phyloP scores from a whole-genome alignment of 2,329 filamentous ascomycete genomes.

The Aureobasidium sp. region DNA sequence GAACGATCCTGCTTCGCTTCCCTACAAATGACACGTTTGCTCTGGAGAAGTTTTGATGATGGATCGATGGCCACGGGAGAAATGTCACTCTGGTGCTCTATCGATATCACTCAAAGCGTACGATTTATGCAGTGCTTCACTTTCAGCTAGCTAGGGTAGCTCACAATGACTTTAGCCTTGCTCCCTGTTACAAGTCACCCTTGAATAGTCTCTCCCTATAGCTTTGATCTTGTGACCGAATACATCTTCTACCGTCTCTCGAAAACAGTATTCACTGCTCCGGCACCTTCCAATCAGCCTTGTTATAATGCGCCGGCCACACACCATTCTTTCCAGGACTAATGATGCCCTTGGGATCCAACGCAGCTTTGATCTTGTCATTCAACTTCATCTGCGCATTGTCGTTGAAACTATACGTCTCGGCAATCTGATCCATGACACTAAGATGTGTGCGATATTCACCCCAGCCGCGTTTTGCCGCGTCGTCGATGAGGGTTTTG shows the following conservation, averaged over 20 bases:
- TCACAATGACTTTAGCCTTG: neutral
- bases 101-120: neutral
- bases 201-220: neutral
- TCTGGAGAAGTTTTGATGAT: too few relatives aligned
- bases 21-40: too few relatives aligned
- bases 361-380: slow-evolving; percentile 40
- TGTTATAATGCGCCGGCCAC: slow-evolving; percentile 28
- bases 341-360: slow-evolving; percentile 44
- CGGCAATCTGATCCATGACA: slow-evolving; percentile 40
- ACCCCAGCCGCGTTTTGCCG: slow-evolving; percentile 37
- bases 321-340: slow-evolving; percentile 43
- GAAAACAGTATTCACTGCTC: neutral
- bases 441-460: slow-evolving; percentile 44
- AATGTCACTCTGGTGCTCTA: neutral
- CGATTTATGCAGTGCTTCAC: neutral
- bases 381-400: slow-evolving; percentile 38
- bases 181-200: neutral
- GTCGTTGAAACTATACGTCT: slow-evolving; percentile 39
- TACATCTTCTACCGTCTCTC: neutral
- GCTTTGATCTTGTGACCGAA: too few relatives aligned
- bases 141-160: neutral
- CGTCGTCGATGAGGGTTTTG: slow-evolving; percentile 33
- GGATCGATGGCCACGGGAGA: too few relatives aligned
- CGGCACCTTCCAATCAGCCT: neutral
- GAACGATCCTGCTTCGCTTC: neutral